Base-by-base conservation (phyloP, 2,329 filamentous ascomycete species). In the Chaetomiaceae sp. region DNA sequence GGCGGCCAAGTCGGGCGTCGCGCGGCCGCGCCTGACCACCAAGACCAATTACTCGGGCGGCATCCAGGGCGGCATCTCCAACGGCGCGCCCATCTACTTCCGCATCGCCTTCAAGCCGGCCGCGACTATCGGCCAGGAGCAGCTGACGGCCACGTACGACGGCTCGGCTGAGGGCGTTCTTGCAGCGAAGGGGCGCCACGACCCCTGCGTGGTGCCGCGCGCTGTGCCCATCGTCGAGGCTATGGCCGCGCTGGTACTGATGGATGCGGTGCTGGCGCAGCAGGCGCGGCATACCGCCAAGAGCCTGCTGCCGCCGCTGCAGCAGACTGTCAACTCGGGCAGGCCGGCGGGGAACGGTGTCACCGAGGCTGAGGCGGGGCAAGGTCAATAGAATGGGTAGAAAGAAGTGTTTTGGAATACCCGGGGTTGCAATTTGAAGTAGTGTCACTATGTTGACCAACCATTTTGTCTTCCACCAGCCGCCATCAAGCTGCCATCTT, bases 1-100 rank as follows among this genome's bases (percentile, higher is more conserved):
- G 2, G 72, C 72, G 14, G 67, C 68, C 11, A 61, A 65, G 19
- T 66, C 68, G 18, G 73, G 72, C 24, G 65, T 74, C 14, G 66
- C 70, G 24, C 69, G 72, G 48, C 79, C 85, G 15, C 76, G 74
- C 52, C 76, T 96, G 43, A 84, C 82, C 8, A 96, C 91, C 46
- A 86, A 85, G 72, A 96, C 91, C 20, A 97, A 97, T 73, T 89
- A 95, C 73, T 91, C 85, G 2, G 91, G 91, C 11, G 93, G 91
- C 54, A 88, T 97, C 57, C 91, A 97, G 71, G 93, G 91, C 35
- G 91, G 91, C 42, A 97, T 97, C 68, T 84, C 86, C 41, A 97
- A 97, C 67, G 93, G 91, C 48, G 87, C 88, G 30, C 84, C 83
- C 49, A 88, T 97, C 70, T 97, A 93, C 76, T 97, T 97, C 79